Base-by-base conservation (phyloP, 805 yeast genomes). In the Monosporozyma aquatica region DNA sequence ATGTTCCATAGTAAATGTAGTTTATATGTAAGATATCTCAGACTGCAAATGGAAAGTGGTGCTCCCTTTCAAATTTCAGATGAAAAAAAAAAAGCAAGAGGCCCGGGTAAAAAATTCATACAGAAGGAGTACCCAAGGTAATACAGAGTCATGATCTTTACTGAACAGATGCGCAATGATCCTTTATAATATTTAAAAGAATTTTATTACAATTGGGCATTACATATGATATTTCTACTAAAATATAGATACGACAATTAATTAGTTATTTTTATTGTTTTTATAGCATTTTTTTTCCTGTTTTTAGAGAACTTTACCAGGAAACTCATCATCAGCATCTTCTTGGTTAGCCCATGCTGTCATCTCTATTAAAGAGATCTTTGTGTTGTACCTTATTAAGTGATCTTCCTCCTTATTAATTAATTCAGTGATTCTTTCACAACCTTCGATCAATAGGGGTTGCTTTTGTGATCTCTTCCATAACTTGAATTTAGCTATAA, bases 381-480 rank as follows among this genome's bases (percentile, higher is more conserved):
- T 66, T n/a, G 82, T 74, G 11, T 74, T 73, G 14, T 67, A 69
- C 48, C 69, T 66, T 52, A 80, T 85, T 52, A 82, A 60, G 39
- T 65, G 70, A 47, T 69, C 59, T 51, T 85, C 87, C 43, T 80
- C 81, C 38, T 72, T 67, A 44, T 74, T 68, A 66, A 86, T 70
- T 44, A 79, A 67, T 15, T 64, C 56, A 53, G 80, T 80, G 37
- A 86, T 65, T 3, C 68, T 60, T 53, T 85, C 95, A 59, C 95
- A 86, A 18, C 87, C 80, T 60, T 87, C 95, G 26, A 87, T 70
- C 30, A 87, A 59, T 5, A 87, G 70, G 2, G 75, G 68, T 14
- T 71, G 63, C 2, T 71, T 72, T 28, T 62, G 56, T 27, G 56
- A 50, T 42, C 65, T 67, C 50, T 72, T 80, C 46, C 75, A 61